Base-by-base conservation (phyloP, 495 filamentous ascomycete species). In the Acidomyces sp. region DNA sequence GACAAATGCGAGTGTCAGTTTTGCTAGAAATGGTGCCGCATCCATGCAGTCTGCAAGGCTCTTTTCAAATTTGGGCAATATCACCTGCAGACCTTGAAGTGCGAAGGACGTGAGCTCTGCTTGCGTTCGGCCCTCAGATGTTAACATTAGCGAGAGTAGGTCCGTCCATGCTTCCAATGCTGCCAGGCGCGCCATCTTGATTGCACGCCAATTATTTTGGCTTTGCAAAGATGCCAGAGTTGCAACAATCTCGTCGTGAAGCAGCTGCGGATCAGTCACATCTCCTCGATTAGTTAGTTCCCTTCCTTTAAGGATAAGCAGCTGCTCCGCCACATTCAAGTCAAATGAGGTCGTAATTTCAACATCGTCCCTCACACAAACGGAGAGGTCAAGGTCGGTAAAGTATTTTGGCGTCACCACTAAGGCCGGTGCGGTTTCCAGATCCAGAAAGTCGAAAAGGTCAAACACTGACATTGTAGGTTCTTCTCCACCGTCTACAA, bases 391-490 rank as follows among this genome's bases (percentile, higher is more conserved):
- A 25, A 88, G 51, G 28, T 74, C 71, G 12, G 63, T 55, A 38
- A 86, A 77, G 26, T 71, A 64, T 7, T 56, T 55, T 15, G 75
- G 59, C 10, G 64, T 41, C 6, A 82, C 77, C 2, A 7, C 59
- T 40, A 24, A 69, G 53, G 26, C 65, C 48, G 45, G 67, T 68
- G 2, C 63, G 29, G 76, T 65, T 29, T 86, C 76, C 6, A 83
- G 58, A 40, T 86, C 78, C 22, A 85, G 67, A 41, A 96, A 94
- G 60, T 96, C 92, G 41, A 93, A 85, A 16, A 95, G 71, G 48
- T 95, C 92, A 58, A 95, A 92, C 11, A 96, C 70, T 4, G 78
- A 81, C 3, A 77, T 70, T 33, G 82, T 80, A 11, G 60, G 53
- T 20, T 77, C 51, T n/a, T 70, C 63, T 28, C 78, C 70, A 6